Percentiles rank a stretch among this genome's conserved stretches.
These are phyloP conservation scores for Trichoderma semiorbis DNA, from an alignment of 2,329 filamentous ascomycete species.

Conservation along the genomic window DNA sequence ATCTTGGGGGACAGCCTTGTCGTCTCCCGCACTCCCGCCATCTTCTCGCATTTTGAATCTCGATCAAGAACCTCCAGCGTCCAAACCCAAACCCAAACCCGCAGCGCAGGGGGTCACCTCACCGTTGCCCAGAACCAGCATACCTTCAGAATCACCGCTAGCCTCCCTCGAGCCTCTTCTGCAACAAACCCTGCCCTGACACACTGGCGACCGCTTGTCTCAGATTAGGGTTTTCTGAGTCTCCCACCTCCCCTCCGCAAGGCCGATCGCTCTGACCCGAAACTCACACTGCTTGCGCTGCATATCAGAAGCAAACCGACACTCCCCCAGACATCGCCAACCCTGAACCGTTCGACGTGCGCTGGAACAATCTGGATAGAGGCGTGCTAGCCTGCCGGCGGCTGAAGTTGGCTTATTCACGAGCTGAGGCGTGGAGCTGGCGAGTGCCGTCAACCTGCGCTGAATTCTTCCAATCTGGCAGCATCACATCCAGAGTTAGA, in stretches of 20 bases:
- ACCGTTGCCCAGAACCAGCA: not conserved
- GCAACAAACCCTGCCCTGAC: conserved; percentile 11
- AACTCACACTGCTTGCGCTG: not conserved
- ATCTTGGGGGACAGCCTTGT: conserved; percentile 2
- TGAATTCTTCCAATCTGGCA: not conserved
- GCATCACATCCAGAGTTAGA: not conserved
- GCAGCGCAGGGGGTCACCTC: conserved; percentile 3
- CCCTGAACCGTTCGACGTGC: not conserved
- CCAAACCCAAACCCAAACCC: not conserved
- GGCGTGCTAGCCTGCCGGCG: conserved; percentile 13
- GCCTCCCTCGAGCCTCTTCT: conserved; percentile 12
- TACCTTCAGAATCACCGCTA: conserved; percentile 14
- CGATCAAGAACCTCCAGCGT: not conserved
- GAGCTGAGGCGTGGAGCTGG: conserved; percentile 12
- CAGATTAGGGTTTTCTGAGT: conserved; percentile 19
- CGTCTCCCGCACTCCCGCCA: conserved; percentile 6
- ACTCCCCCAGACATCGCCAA: not conserved
- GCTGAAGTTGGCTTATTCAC: conserved; percentile 11
- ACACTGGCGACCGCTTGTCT: conserved; percentile 19
- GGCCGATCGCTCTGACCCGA: conserved; percentile 9
- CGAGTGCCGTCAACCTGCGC: conserved; percentile 7
- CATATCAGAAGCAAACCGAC: not conserved
- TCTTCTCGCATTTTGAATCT: conserved; percentile 4
- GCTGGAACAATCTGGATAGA: conserved; percentile 11
- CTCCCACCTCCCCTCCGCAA: conserved; percentile 15